Percentiles rank a stretch among this genome's conserved stretches.
These are phyloP conservation scores for Paraglomus brasilianum DNA, from an alignment of 192 early-diverging fungal species.

Conservation along the genomic window DNA sequence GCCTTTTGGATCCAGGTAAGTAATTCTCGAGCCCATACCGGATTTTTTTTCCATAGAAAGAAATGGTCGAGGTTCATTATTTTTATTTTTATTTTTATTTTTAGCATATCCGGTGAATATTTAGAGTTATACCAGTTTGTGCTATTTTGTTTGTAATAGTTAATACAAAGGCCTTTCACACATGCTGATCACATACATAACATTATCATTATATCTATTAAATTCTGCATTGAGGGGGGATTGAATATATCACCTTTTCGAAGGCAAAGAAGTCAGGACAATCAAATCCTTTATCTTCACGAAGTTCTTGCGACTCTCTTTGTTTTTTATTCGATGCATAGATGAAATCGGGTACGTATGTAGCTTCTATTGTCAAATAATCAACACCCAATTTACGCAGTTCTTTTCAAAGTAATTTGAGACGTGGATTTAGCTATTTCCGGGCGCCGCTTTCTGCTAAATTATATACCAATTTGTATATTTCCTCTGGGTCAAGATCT, in stretches of 20 bases:
- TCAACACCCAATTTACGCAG: not conserved
- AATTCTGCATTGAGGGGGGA: constrained; percentile 5
- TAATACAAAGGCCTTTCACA: constrained; percentile 4
- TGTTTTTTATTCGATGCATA: not conserved
- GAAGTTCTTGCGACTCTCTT: not conserved
- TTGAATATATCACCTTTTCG: constrained; percentile 2
- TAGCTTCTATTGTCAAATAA: not conserved
- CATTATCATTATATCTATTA: constrained; percentile 15
- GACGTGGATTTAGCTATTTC: not conserved
- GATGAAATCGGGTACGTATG: not conserved
- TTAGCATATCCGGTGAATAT: constrained; percentile 9
- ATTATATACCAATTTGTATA: not conserved
- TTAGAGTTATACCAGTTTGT: constrained; percentile 5
- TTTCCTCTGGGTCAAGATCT: not conserved
- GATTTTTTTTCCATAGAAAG: constrained; percentile 8
- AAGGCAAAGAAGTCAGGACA: constrained; percentile 2
- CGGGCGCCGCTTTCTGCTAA: not conserved
- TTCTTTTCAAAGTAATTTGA: constrained; percentile 3
- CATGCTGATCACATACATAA: constrained; percentile 7
- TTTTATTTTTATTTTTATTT: constrained; percentile 12
- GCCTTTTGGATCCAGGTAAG: not conserved
- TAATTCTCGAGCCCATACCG: not conserved
- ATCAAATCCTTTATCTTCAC: not conserved
- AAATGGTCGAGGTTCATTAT: not conserved
- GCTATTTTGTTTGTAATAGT: not conserved